These are phyloP conservation scores for Solanum tarapatanum DNA, from an alignment of 257 asterid species.

Conservation along the genomic window DNA sequence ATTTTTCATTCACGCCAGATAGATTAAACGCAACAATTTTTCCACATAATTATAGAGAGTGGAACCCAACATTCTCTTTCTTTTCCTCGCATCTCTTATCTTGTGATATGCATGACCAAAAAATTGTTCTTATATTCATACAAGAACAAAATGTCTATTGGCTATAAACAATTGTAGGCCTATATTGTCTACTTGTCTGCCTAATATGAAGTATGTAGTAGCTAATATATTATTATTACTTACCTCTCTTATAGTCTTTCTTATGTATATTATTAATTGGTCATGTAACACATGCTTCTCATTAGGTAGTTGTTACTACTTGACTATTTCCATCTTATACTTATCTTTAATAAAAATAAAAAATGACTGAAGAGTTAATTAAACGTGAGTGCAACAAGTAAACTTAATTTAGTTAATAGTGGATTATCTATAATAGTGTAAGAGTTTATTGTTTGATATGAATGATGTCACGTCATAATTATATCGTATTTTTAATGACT, in stretches of 20 bases:
- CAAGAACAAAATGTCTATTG: neutral
- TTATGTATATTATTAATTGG: neutral
- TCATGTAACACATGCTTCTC: neutral
- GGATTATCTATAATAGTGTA: neutral
- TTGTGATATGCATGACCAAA: neutral
- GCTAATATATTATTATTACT: neutral
- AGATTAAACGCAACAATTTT: neutral
- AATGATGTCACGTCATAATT: neutral
- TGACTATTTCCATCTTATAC: neutral
- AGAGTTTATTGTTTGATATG: neutral
- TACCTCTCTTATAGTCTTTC: neutral
- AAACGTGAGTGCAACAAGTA: neutral
- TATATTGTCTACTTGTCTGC: neutral
- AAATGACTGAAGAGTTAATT: neutral
- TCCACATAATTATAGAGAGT: neutral
- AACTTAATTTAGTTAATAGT: neutral
- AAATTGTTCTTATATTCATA: neutral
- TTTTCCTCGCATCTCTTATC: neutral
- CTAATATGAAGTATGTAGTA: neutral
- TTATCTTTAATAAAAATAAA: neutral
- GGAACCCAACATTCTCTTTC: neutral
- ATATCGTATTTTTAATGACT: neutral
- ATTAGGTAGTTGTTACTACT: neutral
- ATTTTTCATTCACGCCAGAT: neutral
- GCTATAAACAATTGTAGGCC: neutral